Conservation (phyloP, 345 rosid species). For the Populus pruinosa region DNA sequence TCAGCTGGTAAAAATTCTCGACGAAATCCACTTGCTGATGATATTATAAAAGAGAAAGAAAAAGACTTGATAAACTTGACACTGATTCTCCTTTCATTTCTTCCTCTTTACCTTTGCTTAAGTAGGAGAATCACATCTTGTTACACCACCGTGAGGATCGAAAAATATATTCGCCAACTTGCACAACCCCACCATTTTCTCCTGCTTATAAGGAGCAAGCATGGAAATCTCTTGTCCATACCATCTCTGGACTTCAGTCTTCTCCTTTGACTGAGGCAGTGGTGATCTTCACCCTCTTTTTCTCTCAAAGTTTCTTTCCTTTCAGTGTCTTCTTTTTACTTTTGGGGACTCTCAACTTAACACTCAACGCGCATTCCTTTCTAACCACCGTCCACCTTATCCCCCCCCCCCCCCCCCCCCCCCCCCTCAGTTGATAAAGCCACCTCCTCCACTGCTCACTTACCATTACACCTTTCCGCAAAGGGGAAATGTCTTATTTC, state of each 20-base stretch:
- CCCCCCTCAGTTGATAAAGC: not conserved
- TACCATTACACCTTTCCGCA: not conserved
- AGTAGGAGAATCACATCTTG: slow-evolving; percentile 39
- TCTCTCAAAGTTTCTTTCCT: slow-evolving; percentile 6
- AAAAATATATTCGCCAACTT: slow-evolving; percentile 42
- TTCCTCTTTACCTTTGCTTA: slow-evolving; percentile 26
- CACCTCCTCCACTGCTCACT: too few relatives aligned
- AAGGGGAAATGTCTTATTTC: slow-evolving; percentile 17
- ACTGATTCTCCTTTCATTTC: slow-evolving; percentile 23
- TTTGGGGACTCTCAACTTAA: not conserved
- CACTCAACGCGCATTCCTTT: not conserved
- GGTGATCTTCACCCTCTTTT: not conserved
- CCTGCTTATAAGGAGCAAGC: slow-evolving; percentile 44
- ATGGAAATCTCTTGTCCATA: slow-evolving; percentile 30
- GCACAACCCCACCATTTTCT: slow-evolving; percentile 27
- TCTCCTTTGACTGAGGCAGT: slow-evolving; percentile 29
- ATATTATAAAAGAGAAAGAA: slow-evolving; percentile 29
- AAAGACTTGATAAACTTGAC: slow-evolving; percentile 26
- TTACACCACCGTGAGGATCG: not conserved
- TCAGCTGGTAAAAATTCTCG: slow-evolving; percentile 26
- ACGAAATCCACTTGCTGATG: slow-evolving; percentile 26
- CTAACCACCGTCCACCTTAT: not conserved
- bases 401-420: too few relatives aligned
- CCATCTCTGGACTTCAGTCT: slow-evolving; percentile 42
- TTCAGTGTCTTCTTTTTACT: slow-evolving; percentile 2